These are phyloP conservation scores for Solanum virginianum DNA, from an alignment of 257 asterid genomes.

Conservation along the genomic window DNA sequence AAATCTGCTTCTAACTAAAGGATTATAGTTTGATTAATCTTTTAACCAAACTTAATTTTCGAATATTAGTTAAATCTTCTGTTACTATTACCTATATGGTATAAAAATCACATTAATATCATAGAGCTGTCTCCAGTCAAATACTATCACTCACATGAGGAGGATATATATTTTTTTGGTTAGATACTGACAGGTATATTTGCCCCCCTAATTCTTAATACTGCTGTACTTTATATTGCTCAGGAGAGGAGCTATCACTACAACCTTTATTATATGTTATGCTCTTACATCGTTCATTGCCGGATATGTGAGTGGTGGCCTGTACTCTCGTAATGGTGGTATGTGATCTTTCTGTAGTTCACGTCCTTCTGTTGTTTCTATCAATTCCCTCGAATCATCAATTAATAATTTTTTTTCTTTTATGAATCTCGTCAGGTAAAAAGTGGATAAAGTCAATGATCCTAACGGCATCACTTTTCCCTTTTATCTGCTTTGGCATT, in stretches of 20 bases:
- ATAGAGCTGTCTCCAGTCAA: neutral
- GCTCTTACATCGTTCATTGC: conserved; percentile 77
- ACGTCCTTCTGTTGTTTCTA: neutral
- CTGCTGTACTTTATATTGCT: conserved; percentile 1
- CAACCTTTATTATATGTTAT: conserved; percentile 63
- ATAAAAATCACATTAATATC: neutral
- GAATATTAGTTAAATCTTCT: neutral
- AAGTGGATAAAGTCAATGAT: conserved; percentile 74
- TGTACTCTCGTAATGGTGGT: conserved; percentile 77
- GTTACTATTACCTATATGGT: neutral
- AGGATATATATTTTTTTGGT: neutral
- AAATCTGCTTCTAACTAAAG: neutral
- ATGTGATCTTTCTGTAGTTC: conserved; percentile 8
- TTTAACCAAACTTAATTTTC: neutral
- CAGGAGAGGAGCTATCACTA: conserved; percentile 88
- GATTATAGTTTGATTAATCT: neutral
- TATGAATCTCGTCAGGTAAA: conserved; percentile 40
- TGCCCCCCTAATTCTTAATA: neutral
- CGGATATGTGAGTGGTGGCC: conserved; percentile 78
- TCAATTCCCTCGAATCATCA: neutral
- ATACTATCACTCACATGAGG: neutral
- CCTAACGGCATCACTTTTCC: conserved; percentile 80
- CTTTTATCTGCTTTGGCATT: conserved; percentile 67
- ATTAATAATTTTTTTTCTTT: neutral
- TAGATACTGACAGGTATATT: neutral